Conservation (phyloP, 345 rosid species). For the Sisymbrium altissimum region DNA sequence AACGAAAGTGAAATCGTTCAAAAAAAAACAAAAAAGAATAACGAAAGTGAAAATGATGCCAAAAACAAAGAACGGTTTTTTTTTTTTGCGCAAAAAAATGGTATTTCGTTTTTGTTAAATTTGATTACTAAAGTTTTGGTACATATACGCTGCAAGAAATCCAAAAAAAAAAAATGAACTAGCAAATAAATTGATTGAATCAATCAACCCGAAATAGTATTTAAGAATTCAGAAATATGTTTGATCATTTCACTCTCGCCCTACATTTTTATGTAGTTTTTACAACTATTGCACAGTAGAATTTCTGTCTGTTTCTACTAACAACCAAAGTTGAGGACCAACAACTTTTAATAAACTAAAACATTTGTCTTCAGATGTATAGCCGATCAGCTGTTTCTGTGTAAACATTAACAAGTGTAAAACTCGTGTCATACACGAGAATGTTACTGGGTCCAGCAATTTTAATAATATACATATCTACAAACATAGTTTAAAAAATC, state of each 20-base stretch:
- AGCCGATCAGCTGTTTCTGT: not conserved
- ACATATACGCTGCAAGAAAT: not conserved
- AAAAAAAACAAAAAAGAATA: too few species aligned
- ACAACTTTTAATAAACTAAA: too few species aligned
- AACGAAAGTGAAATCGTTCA: too few species aligned
- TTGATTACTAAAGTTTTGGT: not conserved
- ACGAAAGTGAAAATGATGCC: not conserved
- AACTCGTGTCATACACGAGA: not conserved
- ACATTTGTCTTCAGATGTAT: not conserved
- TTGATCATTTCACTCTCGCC: not conserved
- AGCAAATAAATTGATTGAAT: not conserved
- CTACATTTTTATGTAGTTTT: not conserved
- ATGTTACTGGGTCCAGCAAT: not conserved
- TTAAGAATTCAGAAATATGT: not conserved
- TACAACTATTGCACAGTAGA: not conserved
- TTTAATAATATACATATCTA: not conserved
- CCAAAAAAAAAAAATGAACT: not conserved
- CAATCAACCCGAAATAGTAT: not conserved
- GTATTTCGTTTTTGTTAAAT: not conserved
- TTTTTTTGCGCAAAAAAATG: not conserved
- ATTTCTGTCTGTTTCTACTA: not conserved
- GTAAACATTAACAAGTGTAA: not conserved
- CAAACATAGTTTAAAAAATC: too few species aligned
- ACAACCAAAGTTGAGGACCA: not conserved
- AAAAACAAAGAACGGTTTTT: not conserved